Evolutionary conservation across 495 filamentous ascomycete species (phyloP), one percentile per base, ranked within the genome.

Genomic region (Neurospora sp.): DNA sequence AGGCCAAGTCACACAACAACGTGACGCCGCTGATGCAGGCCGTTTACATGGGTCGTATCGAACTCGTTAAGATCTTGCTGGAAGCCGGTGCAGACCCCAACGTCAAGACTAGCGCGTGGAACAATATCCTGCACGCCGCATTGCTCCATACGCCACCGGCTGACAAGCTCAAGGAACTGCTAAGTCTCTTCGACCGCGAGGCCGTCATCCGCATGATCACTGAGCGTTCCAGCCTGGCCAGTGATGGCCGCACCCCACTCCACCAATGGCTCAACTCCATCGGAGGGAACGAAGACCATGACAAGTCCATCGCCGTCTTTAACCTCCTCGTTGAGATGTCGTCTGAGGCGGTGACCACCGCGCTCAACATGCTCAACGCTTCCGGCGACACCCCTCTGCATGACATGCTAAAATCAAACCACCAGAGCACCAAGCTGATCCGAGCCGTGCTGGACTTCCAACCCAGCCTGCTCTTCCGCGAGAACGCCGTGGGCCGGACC

Each of bases 401-500:
- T 74, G 79, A 79, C 3, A 85, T 86, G 1, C 83, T 92, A 31
- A 66, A 14, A 0, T 35, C 53, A 35, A 35, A 35, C 3, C 53
- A 35, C 53, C 16, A 14, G 12, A 66, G 7, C 53, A 82, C 84
- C 53, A 72, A 74, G 27, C 74, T 88, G 0, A 79, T 87, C 14
- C 80, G 82, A 7, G 69, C 82, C 9, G 81, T 93, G 44, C 76
- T 93, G 18, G 82, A 87, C 14, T 82, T 83, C 40, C 85, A 88
- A 16, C 87, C 89, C 1, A 84, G 83, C 42, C 82, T 93, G 0
- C 79, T 93, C 0, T 84, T 87, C 76, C 85, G 88, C 42, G 92
- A 94, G 75, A 93, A 92, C 75, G 85, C 91, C 0, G 90, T 89
- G 0, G 92, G 91, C 12, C 85, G 84, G 12, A 94, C 91, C 3